Evolutionary conservation across 345 rosid genomes (phyloP).

Genomic region (Firmiana major): DNA sequence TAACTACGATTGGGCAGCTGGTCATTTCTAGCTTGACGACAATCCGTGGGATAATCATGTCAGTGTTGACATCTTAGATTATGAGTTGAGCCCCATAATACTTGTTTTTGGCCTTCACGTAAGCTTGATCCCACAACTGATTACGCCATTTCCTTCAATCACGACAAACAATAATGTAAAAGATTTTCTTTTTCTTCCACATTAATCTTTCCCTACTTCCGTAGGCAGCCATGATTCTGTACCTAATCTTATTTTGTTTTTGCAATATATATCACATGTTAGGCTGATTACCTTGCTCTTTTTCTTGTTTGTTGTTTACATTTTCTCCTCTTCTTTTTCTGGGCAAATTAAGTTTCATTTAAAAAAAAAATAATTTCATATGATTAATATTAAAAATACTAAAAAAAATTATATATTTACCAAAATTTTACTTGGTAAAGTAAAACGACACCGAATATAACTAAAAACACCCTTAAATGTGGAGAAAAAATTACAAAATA

Average conservation of each 20-base stretch:
- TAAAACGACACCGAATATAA: too few species aligned
- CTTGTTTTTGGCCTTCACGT: conserved; percentile 31
- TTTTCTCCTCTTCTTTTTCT: background rate
- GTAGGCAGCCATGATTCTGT: conserved; percentile 21
- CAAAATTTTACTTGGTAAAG: too few species aligned
- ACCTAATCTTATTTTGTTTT: conserved; percentile 21
- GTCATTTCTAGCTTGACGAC: conserved; percentile 52
- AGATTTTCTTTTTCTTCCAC: background rate
- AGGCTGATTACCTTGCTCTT: background rate
- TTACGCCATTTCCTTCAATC: conserved; percentile 40
- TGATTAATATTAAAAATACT: too few species aligned
- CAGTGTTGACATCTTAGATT: conserved; percentile 40
- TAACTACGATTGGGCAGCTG: conserved; percentile 43
- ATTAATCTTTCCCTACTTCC: background rate
- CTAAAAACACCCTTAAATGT: too few species aligned
- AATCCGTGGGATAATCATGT: conserved; percentile 51
- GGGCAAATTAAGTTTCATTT: background rate
- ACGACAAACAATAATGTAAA: conserved; percentile 24
- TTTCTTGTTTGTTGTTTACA: background rate
- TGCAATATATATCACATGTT: background rate
- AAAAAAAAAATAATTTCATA: too few species aligned
- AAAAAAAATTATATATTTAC: too few species aligned
- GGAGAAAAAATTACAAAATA: too few species aligned
- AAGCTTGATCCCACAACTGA: conserved; percentile 18
- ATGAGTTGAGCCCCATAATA: conserved; percentile 8